Percentiles rank a stretch among this genome's conserved stretches.
Evolutionary conservation across 108 stramenopile genomes (phyloP).

Genomic region (Nannochloropsis salina): DNA sequence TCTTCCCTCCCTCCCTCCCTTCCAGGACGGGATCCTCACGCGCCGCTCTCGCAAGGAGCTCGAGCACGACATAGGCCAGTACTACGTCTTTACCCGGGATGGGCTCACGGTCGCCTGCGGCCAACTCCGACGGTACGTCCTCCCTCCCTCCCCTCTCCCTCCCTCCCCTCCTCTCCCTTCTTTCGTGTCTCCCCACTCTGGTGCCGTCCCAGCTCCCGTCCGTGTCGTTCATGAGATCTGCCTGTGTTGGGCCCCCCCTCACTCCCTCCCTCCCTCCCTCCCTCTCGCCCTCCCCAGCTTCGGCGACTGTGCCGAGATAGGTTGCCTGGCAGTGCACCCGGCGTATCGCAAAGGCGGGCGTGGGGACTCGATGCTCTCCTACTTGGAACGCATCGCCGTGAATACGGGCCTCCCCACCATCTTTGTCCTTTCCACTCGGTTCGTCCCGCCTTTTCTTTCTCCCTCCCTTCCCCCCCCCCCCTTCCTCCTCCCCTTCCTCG

Average conservation of each 20-base stretch:
- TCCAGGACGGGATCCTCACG: slow-evolving; percentile 57
- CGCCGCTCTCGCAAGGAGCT: slow-evolving; percentile 66
- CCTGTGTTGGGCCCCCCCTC: too few relatives aligned
- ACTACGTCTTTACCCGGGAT: slow-evolving; percentile 84
- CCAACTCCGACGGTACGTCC: slow-evolving; percentile 59
- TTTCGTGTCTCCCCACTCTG: neutral
- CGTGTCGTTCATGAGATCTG: too few relatives aligned
- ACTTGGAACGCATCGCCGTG: slow-evolving; percentile 79
- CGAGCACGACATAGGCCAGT: slow-evolving; percentile 69
- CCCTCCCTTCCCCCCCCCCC: neutral
- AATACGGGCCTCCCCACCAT: slow-evolving; percentile 62
- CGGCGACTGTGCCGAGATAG: slow-evolving; percentile 76
- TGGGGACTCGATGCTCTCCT: slow-evolving; percentile 91
- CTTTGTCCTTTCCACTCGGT: slow-evolving; percentile 81
- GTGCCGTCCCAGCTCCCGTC: neutral
- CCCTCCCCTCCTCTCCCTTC: neutral
- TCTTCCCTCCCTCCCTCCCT: neutral
- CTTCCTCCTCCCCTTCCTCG: neutral
- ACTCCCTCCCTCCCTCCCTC: neutral
- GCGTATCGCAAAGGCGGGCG: slow-evolving; percentile 72
- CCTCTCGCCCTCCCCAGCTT: slow-evolving; percentile 11
- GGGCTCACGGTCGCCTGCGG: slow-evolving; percentile 75
- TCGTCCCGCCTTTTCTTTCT: neutral
- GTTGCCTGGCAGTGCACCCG: slow-evolving; percentile 78
- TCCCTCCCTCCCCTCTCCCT: neutral